Evolutionary conservation across 768 basidiomycete species (phyloP), one percentile per base, ranked within the genome.

Genomic region (Imleria badia): DNA sequence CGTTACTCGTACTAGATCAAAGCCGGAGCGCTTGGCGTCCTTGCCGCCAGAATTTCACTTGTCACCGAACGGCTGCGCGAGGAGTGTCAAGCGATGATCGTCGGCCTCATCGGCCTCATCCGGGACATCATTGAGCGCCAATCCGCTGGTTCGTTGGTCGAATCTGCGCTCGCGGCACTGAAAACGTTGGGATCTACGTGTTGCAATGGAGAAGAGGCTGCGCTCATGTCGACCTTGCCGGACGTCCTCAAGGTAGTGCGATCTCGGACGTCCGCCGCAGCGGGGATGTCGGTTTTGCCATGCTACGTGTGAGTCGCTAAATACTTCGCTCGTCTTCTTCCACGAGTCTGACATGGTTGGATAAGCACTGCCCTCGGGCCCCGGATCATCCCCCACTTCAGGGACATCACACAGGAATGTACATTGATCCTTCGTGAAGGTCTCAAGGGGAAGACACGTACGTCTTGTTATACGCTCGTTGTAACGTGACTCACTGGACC

Each of bases 351-450:
- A 69, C 7, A 13, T 19, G 39, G 41, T 33, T 34, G 29, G 42
- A 15, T 62, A 35, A 96, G 93, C 19, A 68, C 77, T 19, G 84
- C 86, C 43, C 80, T 98, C 20, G 93, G 91, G 0, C 92, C 95
- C 12, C 86, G 96, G 0, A 78, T 94, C 46, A 93, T 99, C 46
- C 93, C 96, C 6, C 80, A 84, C 71, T 87, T 97, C 72, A 83
- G 83, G 48, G 78, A 83, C 14, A 81, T 95, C 43, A 79, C 89
- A 15, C 71, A 82, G 6, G 77, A 84, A 49, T 82, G 82, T 54
- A 72, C 84, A 33, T 51, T 68, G 20, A 66, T 83, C 29, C 72
- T 86, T 43, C 77, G 74, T 19, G 76, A 80, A 39, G 67, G 66
- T 23, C 63, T 75, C 41, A 63, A 59, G 15, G 59, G 62, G 10